phyloP scores from a whole-genome alignment of 768 basidiomycete genomes.

The Rossbeevera mucosa region DNA sequence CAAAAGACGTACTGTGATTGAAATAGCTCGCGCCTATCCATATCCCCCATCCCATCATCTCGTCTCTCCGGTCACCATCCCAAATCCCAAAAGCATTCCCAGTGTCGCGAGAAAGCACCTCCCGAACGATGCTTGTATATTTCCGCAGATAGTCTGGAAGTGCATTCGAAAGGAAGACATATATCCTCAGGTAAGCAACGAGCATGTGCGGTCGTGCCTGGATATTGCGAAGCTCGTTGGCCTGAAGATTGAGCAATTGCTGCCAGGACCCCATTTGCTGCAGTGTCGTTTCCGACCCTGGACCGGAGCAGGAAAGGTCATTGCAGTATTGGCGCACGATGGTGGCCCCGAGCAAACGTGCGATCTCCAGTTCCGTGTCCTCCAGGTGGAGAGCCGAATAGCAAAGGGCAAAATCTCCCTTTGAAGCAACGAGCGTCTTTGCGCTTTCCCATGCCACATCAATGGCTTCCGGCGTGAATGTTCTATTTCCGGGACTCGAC shows the following conservation, averaged over 20 bases:
- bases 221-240: slow-evolving; percentile 49
- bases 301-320: slow-evolving; percentile 11
- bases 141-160: slow-evolving; percentile 26
- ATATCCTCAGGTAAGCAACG: slow-evolving; percentile 49
- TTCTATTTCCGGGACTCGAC: slow-evolving; percentile 7
- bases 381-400: slow-evolving; percentile 33
- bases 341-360: slow-evolving; percentile 50
- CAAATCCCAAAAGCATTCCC: slow-evolving; percentile 70
- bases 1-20: slow-evolving; percentile 52
- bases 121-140: slow-evolving; percentile 47
- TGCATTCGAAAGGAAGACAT: slow-evolving; percentile 45
- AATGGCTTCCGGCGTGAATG: slow-evolving; percentile 37
- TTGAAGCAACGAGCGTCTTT: slow-evolving; percentile 29
- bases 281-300: background rate
- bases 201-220: slow-evolving; percentile 47
- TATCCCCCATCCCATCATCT: slow-evolving; percentile 65
- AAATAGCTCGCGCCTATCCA: slow-evolving; percentile 62
- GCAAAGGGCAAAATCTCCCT: slow-evolving; percentile 20
- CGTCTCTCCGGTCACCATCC: slow-evolving; percentile 46
- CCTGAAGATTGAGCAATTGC: slow-evolving; percentile 51
- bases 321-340: slow-evolving; percentile 41
- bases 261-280: slow-evolving; percentile 35
- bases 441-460: slow-evolving; percentile 45
- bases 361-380: slow-evolving; percentile 56
- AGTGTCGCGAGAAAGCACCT: slow-evolving; percentile 52